A percentile compares a stretch with the other conserved stretches of the same genome.
Conservation (phyloP, 2,329 filamentous ascomycete genomes). For the Exserohilum turcica region DNA sequence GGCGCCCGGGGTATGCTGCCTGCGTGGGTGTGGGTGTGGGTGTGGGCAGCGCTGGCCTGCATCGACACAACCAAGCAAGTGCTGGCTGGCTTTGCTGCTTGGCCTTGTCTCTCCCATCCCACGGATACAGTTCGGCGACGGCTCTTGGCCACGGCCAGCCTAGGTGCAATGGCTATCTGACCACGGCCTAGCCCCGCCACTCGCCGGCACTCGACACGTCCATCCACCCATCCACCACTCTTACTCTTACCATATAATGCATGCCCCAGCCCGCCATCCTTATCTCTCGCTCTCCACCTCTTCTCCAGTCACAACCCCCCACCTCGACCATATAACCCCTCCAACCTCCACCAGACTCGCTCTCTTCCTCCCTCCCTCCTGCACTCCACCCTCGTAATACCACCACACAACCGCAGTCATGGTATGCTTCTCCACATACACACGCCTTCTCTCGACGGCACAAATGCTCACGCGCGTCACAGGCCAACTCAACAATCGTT, state of each 20-base stretch:
- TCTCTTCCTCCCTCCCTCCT: not conserved
- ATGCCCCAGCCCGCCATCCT: constrained; percentile 27
- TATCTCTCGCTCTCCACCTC: too few relatives aligned
- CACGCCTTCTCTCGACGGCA: constrained; percentile 5
- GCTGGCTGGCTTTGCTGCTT: constrained; percentile 37
- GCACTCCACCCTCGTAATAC: not conserved
- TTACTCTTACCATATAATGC: constrained; percentile 37
- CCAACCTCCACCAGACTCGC: constrained; percentile 9
- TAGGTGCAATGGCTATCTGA: constrained; percentile 31
- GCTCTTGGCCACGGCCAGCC: constrained; percentile 42
- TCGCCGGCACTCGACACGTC: constrained; percentile 40
- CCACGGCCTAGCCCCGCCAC: constrained; percentile 37
- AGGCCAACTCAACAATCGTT: constrained; percentile 50
- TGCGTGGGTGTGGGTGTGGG: too few relatives aligned
- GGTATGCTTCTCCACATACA: constrained; percentile 27
- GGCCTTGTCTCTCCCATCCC: too few relatives aligned
- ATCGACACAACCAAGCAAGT: too few relatives aligned
- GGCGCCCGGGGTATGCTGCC: constrained; percentile 11
- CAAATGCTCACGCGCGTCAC: constrained; percentile 10
- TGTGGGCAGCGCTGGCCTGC: too few relatives aligned
- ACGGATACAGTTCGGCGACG: constrained; percentile 47
- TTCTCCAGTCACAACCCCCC: constrained; percentile 26
- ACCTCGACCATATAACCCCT: constrained; percentile 21
- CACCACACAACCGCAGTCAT: constrained; percentile 38
- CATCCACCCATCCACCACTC: constrained; percentile 16